Conservation (phyloP, 768 basidiomycete genomes). For the Ramaria sp. region DNA sequence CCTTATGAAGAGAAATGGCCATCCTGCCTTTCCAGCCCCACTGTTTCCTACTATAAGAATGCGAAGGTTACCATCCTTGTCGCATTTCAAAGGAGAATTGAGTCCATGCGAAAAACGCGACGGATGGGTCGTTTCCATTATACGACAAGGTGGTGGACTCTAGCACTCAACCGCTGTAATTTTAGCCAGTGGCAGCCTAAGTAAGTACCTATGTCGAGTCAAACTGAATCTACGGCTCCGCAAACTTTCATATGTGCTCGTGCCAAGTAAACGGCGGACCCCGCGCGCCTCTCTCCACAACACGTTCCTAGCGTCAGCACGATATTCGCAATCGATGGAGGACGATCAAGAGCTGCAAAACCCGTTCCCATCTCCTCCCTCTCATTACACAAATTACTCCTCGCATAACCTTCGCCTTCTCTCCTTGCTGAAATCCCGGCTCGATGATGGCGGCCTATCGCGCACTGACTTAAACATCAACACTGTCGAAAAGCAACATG, state of each 20-base stretch:
- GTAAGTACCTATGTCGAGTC: no score
- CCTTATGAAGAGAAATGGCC: background rate
- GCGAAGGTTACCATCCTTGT: slow-evolving; percentile 4
- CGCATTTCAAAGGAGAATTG: background rate
- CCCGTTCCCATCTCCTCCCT: slow-evolving; percentile 84
- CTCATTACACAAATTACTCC: slow-evolving; percentile 72
- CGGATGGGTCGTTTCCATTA: background rate
- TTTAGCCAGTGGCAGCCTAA: no score
- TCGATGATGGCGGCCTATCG: slow-evolving; percentile 20
- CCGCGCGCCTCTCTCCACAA: no score
- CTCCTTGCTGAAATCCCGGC: slow-evolving; percentile 33
- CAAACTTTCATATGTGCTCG: no score
- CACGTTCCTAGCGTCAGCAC: no score
- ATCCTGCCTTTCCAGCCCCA: slow-evolving; percentile 4
- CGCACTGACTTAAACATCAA: slow-evolving; percentile 22
- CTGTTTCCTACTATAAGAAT: slow-evolving; percentile 5
- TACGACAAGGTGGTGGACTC: no score
- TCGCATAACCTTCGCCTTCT: slow-evolving; percentile 63
- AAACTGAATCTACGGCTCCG: no score
- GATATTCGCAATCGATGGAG: slow-evolving; percentile 30
- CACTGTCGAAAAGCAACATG: slow-evolving; percentile 39
- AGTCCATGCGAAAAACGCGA: background rate
- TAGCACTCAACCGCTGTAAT: no score
- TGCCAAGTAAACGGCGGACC: no score
- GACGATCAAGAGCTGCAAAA: slow-evolving; percentile 71